Evolutionary conservation across 1,139 yeast species (phyloP).

Genomic region (Nakaseomyces uthaithaninus): DNA sequence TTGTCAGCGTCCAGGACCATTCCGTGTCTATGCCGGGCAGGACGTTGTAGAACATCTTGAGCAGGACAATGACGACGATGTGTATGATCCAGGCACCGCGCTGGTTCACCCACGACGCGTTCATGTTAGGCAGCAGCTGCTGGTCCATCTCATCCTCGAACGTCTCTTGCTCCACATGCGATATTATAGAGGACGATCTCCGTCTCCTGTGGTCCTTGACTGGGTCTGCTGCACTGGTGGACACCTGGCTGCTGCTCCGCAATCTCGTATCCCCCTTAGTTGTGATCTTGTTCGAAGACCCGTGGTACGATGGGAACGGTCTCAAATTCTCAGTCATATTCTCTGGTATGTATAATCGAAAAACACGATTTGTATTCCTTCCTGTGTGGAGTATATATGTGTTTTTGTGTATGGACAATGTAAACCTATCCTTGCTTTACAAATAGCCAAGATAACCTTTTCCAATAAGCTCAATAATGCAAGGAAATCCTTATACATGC

Average conservation of each 20-base stretch:
- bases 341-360: background rate
- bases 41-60: constrained; percentile 70
- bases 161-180: constrained; percentile 87
- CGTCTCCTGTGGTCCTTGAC: constrained; percentile 38
- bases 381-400: too few species aligned
- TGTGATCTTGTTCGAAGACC: background rate
- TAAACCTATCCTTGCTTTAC: too few species aligned
- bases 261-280: constrained; percentile 1
- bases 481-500: too few species aligned
- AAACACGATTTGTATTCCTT: too few species aligned
- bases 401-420: too few species aligned
- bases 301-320: constrained; percentile 24
- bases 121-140: constrained; percentile 76
- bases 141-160: constrained; percentile 91
- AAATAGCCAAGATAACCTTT: too few species aligned
- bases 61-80: constrained; percentile 64
- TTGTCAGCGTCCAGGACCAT: constrained; percentile 90
- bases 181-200: constrained; percentile 63
- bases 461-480: too few species aligned
- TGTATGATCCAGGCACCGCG: constrained; percentile 96
- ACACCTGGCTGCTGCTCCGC: constrained; percentile 5
- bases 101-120: constrained; percentile 92
- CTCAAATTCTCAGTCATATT: constrained; percentile 10
- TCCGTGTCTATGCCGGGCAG: constrained; percentile 71
- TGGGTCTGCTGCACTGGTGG: constrained; percentile 24